Evolutionary conservation across 768 basidiomycete species (phyloP).

Genomic region (Boletus pseudopeckii): DNA sequence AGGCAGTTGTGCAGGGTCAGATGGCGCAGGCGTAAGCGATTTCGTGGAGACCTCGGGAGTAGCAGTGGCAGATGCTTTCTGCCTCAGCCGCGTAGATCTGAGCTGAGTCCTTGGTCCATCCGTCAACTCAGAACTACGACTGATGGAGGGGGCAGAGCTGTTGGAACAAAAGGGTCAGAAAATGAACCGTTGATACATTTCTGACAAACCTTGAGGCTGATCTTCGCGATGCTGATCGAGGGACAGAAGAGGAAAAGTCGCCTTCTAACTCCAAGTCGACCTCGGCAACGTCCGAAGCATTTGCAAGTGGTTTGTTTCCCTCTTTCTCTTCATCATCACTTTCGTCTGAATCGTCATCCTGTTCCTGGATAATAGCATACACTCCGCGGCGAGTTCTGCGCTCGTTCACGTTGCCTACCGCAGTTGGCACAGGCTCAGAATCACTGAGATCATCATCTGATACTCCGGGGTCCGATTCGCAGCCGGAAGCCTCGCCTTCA

Average conservation of each 20-base stretch:
- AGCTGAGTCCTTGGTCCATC: slow-evolving; percentile 36
- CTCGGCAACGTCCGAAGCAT: slow-evolving; percentile 44
- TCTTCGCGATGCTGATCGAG: slow-evolving; percentile 23
- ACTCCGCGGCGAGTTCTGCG: slow-evolving; percentile 79
- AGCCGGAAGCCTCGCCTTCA: slow-evolving; percentile 48
- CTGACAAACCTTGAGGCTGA: slow-evolving; percentile 28
- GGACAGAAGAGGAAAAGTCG: slow-evolving; percentile 17
- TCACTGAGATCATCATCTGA: slow-evolving; percentile 34
- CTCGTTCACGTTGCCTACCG: slow-evolving; percentile 66
- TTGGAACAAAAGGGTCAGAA: slow-evolving; percentile 8
- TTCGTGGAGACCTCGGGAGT: slow-evolving; percentile 49
- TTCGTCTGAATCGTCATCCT: slow-evolving; percentile 59
- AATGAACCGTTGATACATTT: slow-evolving; percentile 1
- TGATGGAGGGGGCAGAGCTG: slow-evolving; percentile 27
- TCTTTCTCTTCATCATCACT: slow-evolving; percentile 53
- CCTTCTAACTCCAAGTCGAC: slow-evolving; percentile 50
- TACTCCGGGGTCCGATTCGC: slow-evolving; percentile 43
- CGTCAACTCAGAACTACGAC: slow-evolving; percentile 27
- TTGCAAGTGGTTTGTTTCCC: slow-evolving; percentile 45
- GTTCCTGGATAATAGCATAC: slow-evolving; percentile 64
- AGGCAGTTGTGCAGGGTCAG: slow-evolving; percentile 25
- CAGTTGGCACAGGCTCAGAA: slow-evolving; percentile 46
- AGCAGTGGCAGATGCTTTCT: slow-evolving; percentile 41
- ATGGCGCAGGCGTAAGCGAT: slow-evolving; percentile 35
- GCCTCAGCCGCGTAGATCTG: slow-evolving; percentile 56